phyloP scores from a whole-genome alignment of 768 basidiomycete genomes.

The Sutorius australiensis region DNA sequence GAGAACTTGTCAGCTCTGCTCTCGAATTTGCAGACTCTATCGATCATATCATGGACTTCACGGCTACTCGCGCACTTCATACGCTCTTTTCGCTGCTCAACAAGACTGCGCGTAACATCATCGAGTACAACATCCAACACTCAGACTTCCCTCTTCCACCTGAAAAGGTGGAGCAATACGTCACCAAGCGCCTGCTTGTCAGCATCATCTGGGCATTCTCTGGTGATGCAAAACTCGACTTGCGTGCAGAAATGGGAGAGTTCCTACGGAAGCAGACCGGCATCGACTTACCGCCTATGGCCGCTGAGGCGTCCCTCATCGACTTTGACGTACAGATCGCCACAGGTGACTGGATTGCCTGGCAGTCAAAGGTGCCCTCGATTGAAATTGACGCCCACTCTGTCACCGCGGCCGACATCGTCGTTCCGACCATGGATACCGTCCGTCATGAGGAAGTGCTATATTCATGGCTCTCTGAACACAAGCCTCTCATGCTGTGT shows the following conservation, averaged over 20 bases:
- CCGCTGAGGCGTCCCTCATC: conserved; percentile 77
- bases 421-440: conserved; percentile 98
- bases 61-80: conserved; percentile 82
- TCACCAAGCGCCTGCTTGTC: conserved; percentile 83
- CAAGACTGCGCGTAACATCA: conserved; percentile 89
- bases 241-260: conserved; percentile 86
- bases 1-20: conserved; percentile 77
- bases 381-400: conserved; percentile 97
- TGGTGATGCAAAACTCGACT: conserved; percentile 89
- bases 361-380: conserved; percentile 88
- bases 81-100: conserved; percentile 97
- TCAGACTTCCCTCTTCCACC: conserved; percentile 86
- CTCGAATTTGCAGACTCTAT: conserved; percentile 78
- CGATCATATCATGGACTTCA: conserved; percentile 99
- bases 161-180: conserved; percentile 88
- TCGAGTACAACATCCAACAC: conserved; percentile 94
- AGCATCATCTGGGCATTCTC: conserved; percentile 98
- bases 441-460: conserved; percentile 97
- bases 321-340: conserved; percentile 92
- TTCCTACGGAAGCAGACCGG: conserved; percentile 82
- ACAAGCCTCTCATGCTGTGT: conserved; percentile 96
- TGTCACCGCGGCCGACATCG: conserved; percentile 93
- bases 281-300: conserved; percentile 80
- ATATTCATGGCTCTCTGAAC: conserved; percentile 98
- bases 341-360: conserved; percentile 84